Percentiles rank a stretch among this genome's conserved stretches.
Evolutionary conservation across 352 stramenopile species (phyloP).

Genomic region (Phytopythium aichiense): DNA sequence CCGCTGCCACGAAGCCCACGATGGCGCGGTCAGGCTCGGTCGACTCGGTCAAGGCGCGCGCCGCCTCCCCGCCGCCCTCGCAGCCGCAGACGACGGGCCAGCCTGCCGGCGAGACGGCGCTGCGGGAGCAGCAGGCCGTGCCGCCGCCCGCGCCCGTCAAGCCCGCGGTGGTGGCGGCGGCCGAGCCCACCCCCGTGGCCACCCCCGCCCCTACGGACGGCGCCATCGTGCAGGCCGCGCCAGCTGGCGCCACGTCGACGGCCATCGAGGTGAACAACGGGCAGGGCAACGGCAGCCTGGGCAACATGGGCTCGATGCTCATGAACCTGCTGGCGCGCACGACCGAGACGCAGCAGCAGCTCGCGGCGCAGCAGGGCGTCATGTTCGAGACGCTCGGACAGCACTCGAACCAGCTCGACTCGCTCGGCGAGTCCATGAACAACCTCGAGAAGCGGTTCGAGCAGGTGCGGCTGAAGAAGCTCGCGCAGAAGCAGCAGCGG

Average conservation of each 20-base stretch:
- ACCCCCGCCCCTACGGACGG: slow-evolving; percentile 7
- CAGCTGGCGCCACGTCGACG: slow-evolving; percentile 32
- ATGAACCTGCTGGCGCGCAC: slow-evolving; percentile 84
- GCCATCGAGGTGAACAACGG: slow-evolving; percentile 63
- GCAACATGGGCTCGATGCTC: slow-evolving; percentile 87
- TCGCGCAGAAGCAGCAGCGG: slow-evolving; percentile 15
- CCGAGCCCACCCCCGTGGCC: slow-evolving; percentile 4
- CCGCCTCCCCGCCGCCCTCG: slow-evolving; percentile 20
- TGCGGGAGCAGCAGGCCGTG: slow-evolving; percentile 38
- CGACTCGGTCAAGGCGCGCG: slow-evolving; percentile 21
- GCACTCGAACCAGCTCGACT: slow-evolving; percentile 77
- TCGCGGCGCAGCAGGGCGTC: slow-evolving; percentile 78
- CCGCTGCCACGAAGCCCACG: slow-evolving; percentile 6
- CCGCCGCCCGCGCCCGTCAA: slow-evolving; percentile 26
- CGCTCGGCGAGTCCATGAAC: slow-evolving; percentile 66
- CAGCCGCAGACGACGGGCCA: slow-evolving; percentile 29
- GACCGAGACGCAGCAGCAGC: slow-evolving; percentile 84
- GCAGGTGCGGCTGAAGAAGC: slow-evolving; percentile 71
- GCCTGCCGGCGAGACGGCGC: slow-evolving; percentile 49
- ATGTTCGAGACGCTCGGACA: slow-evolving; percentile 87
- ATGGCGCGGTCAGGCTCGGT: slow-evolving; percentile 27
- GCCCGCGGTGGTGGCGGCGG: slow-evolving; percentile 9
- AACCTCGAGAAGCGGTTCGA: slow-evolving; percentile 77
- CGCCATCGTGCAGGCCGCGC: slow-evolving; percentile 32
- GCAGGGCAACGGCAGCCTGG: slow-evolving; percentile 47